Conservation (phyloP, 352 stramenopile species). For the Peronospora belbahrii region DNA sequence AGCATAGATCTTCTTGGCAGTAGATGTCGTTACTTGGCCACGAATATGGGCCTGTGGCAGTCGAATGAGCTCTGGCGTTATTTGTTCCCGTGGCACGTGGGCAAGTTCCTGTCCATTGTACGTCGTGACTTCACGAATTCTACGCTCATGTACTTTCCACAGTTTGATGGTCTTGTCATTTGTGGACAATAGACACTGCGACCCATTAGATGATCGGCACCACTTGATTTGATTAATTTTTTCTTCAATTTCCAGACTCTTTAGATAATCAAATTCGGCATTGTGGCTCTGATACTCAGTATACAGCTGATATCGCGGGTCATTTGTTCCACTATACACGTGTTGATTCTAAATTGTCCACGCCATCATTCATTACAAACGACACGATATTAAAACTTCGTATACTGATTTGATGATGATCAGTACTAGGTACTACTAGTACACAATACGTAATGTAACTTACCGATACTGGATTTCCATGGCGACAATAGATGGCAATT, state of each 20-base stretch:
- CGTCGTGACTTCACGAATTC: conserved; percentile 65
- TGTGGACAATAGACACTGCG: conserved; percentile 90
- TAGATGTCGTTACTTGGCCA: conserved; percentile 60
- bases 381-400: background rate
- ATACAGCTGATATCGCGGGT: conserved; percentile 67
- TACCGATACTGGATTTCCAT: conserved; percentile 25
- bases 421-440: no score
- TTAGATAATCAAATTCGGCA: conserved; percentile 97
- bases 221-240: conserved; percentile 98
- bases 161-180: conserved; percentile 98
- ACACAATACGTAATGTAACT: background rate
- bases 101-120: conserved; percentile 47
- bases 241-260: conserved; percentile 95
- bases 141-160: conserved; percentile 88
- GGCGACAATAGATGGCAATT: conserved; percentile 86
- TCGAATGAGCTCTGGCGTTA: conserved; percentile 36
- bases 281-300: conserved; percentile 95
- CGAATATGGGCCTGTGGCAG: conserved; percentile 48
- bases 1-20: conserved; percentile 79
- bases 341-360: conserved; percentile 19
- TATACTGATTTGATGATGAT: no score
- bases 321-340: conserved; percentile 23
- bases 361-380: background rate
- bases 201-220: conserved; percentile 82
- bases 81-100: conserved; percentile 16